Evolutionary conservation across 768 basidiomycete genomes (phyloP).

Genomic region (Roridomyces roridus): DNA sequence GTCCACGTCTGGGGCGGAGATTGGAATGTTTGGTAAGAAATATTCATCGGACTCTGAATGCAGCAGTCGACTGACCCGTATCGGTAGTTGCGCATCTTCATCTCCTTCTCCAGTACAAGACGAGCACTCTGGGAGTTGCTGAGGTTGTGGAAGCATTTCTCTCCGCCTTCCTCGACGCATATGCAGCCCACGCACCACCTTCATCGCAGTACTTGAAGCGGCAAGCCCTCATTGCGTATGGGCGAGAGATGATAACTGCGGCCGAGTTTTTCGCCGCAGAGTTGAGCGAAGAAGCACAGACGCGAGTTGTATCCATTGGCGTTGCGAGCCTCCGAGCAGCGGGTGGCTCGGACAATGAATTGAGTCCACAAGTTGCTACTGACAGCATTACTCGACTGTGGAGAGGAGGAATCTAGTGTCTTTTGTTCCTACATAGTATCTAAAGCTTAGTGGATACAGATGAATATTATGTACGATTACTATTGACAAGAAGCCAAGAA

Average conservation of each 20-base stretch:
- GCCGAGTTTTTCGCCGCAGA: conserved; percentile 28
- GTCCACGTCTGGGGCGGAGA: conserved; percentile 34
- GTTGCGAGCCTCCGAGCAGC: conserved; percentile 30
- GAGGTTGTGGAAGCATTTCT: conserved; percentile 27
- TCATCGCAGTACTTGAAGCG: conserved; percentile 27
- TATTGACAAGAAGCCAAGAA: too few relatives aligned
- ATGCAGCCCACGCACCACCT: not conserved
- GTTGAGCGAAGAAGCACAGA: conserved; percentile 25
- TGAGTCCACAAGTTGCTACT: not conserved
- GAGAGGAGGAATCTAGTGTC: too few relatives aligned
- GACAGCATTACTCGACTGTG: not conserved
- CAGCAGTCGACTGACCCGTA: not conserved
- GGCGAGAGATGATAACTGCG: conserved; percentile 36
- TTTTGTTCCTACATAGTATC: too few relatives aligned
- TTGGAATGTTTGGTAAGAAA: conserved; percentile 40
- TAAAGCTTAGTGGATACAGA: too few relatives aligned
- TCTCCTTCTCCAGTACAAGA: conserved; percentile 26
- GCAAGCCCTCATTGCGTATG: conserved; percentile 32
- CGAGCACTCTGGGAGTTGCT: conserved; percentile 9
- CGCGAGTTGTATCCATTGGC: conserved; percentile 25
- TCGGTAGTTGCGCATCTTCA: conserved; percentile 38
- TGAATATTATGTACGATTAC: too few relatives aligned
- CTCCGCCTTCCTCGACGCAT: conserved; percentile 24
- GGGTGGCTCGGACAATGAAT: conserved; percentile 13
- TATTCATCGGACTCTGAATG: not conserved